Evolutionary conservation across 257 asterid genomes (phyloP).

Genomic region (Anisodus tanguticus): DNA sequence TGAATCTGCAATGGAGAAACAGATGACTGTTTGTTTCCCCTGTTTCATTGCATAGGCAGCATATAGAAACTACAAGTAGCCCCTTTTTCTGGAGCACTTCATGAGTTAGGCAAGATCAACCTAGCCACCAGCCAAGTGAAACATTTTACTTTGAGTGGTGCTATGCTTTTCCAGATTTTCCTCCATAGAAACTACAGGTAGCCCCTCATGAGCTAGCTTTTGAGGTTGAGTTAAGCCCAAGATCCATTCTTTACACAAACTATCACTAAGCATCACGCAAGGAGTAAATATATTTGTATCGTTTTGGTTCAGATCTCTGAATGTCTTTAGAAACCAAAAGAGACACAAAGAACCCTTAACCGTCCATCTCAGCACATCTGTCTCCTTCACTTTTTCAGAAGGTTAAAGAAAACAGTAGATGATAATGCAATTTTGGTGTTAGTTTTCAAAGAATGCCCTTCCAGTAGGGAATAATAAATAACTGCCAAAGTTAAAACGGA

Average conservation of each 20-base stretch:
- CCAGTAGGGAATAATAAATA: not conserved
- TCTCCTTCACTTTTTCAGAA: slow-evolving; percentile 19
- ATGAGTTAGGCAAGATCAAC: too few relatives aligned
- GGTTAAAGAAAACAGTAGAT: slow-evolving; percentile 4
- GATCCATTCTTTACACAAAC: not conserved
- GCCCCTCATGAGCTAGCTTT: too few relatives aligned
- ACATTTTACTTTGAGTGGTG: too few relatives aligned
- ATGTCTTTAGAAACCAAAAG: not conserved
- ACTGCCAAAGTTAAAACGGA: slow-evolving; percentile 8
- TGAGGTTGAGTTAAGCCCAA: too few relatives aligned
- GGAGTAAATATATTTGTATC: slow-evolving; percentile 15
- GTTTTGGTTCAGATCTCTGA: slow-evolving; percentile 5
- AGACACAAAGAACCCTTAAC: slow-evolving; percentile 18
- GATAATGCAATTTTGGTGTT: not conserved
- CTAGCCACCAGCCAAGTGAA: too few relatives aligned
- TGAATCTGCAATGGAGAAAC: too few relatives aligned
- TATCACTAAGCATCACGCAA: not conserved
- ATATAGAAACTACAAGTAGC: too few relatives aligned
- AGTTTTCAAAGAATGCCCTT: not conserved
- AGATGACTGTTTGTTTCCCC: too few relatives aligned
- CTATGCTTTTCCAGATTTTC: too few relatives aligned
- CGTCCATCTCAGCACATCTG: not conserved
- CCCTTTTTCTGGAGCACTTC: too few relatives aligned
- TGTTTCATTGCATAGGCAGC: too few relatives aligned
- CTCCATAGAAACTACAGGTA: too few relatives aligned